These are phyloP conservation scores for Neonothopanus nambi DNA, from an alignment of 1,284 basidiomycete species.

Conservation along the genomic window DNA sequence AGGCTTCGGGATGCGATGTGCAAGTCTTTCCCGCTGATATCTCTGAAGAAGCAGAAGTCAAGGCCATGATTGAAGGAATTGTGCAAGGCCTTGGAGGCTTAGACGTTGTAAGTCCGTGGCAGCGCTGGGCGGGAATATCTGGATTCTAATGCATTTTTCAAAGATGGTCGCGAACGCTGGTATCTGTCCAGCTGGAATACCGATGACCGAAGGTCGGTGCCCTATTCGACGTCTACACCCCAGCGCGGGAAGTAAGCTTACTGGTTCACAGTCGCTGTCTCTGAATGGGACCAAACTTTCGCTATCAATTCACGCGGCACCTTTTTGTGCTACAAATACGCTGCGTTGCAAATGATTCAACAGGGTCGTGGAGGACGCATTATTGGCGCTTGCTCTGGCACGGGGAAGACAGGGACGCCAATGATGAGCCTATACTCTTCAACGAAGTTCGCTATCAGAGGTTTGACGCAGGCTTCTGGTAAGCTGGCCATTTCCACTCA, in stretches of 20 bases:
- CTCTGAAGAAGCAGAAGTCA: constrained; percentile 27
- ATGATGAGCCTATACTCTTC: constrained; percentile 20
- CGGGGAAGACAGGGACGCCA: constrained; percentile 14
- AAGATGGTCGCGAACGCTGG: constrained; percentile 29
- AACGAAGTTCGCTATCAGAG: constrained; percentile 21
- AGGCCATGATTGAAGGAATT: constrained; percentile 22
- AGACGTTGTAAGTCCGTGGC: constrained; percentile 25
- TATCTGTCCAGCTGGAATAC: constrained; percentile 2
- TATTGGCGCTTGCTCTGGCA: constrained; percentile 19
- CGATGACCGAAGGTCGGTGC: constrained; percentile 10
- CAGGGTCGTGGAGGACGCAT: constrained; percentile 23
- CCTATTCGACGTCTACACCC: constrained; percentile 18
- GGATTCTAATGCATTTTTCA: not conserved
- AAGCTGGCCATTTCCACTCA: not conserved
- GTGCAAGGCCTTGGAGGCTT: constrained; percentile 27
- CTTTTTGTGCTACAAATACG: constrained; percentile 8
- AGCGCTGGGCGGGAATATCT: not conserved
- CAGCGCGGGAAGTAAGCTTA: not conserved
- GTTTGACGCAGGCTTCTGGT: constrained; percentile 13
- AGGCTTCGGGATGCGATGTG: too few relatives aligned
- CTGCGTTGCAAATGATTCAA: constrained; percentile 8
- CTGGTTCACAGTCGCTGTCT: not conserved
- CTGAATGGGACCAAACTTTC: constrained; percentile 1
- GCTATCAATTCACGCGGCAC: not conserved
- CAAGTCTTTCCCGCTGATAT: constrained; percentile 25